Evolutionary conservation across 352 stramenopile species (phyloP).

Genomic region (Phytophthora boehmeriae): DNA sequence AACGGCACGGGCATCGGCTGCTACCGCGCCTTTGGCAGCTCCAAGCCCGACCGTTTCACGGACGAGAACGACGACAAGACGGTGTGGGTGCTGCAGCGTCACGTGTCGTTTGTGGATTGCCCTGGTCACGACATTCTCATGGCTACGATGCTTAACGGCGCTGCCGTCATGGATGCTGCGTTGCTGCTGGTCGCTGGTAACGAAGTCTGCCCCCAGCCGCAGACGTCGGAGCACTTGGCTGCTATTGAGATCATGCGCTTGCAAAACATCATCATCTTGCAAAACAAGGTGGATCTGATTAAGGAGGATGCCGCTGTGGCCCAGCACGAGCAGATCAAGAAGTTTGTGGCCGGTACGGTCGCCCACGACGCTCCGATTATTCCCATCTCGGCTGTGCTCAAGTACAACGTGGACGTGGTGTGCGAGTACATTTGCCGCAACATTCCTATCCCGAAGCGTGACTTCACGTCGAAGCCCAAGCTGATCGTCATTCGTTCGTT

Average conservation of each 20-base stretch:
- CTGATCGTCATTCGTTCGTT: slow-evolving; percentile 99
- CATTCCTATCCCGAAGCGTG: slow-evolving; percentile 97
- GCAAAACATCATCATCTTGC: slow-evolving; percentile 99
- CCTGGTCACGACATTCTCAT: slow-evolving; percentile 99
- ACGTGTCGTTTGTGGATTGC: slow-evolving; percentile 99
- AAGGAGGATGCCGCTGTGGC: slow-evolving; percentile 98
- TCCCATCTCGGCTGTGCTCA: slow-evolving; percentile 98
- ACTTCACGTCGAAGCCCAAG: slow-evolving; percentile 98
- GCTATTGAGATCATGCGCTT: slow-evolving; percentile 99
- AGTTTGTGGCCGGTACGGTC: slow-evolving; percentile 89
- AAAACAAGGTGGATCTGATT: slow-evolving; percentile 99
- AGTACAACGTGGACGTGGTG: slow-evolving; percentile 99
- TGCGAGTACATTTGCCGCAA: slow-evolving; percentile 99
- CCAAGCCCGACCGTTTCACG: slow-evolving; percentile 86
- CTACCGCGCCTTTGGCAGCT: slow-evolving; percentile 91
- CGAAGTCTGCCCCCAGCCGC: slow-evolving; percentile 98
- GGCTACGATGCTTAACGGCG: slow-evolving; percentile 99
- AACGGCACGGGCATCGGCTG: slow-evolving; percentile 81
- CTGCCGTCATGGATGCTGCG: slow-evolving; percentile 99
- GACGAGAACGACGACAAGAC: slow-evolving; percentile 90
- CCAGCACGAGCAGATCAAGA: slow-evolving; percentile 98
- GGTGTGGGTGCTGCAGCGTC: slow-evolving; percentile 93
- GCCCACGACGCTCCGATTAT: slow-evolving; percentile 99
- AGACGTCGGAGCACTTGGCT: slow-evolving; percentile 99
- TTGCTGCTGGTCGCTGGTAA: slow-evolving; percentile 98